A percentile compares a stretch with the other conserved stretches of the same genome.
Evolutionary conservation across 2,329 filamentous ascomycete genomes (phyloP).

Genomic region (Pseudogymnoascus sp.): DNA sequence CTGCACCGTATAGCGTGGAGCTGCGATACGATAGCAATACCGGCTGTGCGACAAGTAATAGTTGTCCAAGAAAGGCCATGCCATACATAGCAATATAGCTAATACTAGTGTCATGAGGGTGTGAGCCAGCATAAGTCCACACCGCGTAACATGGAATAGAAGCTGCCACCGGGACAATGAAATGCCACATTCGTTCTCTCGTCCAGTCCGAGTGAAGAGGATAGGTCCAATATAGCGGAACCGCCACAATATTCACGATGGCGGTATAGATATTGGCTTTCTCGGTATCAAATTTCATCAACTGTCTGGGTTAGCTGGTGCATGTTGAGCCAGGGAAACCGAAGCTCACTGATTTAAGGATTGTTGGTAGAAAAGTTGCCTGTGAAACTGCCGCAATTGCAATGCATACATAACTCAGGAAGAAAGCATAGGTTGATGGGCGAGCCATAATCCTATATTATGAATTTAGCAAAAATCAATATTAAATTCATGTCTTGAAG

Average conservation of each 20-base stretch:
- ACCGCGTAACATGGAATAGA: conserved; percentile 8
- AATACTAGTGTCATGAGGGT: neutral
- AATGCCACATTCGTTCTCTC: conserved; percentile 10
- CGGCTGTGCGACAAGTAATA: conserved; percentile 15
- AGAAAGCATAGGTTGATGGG: conserved; percentile 21
- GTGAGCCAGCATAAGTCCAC: conserved; percentile 10
- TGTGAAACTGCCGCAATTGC: conserved; percentile 20
- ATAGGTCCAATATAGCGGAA: conserved; percentile 11
- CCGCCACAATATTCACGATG: conserved; percentile 18
- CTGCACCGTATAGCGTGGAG: conserved; percentile 3
- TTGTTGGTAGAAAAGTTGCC: conserved; percentile 21
- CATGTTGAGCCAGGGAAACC: neutral
- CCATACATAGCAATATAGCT: conserved; percentile 15
- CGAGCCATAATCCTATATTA: conserved; percentile 17
- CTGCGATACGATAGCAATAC: conserved; percentile 8
- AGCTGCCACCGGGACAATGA: neutral
- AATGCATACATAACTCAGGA: conserved; percentile 19
- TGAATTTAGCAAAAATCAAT: neutral
- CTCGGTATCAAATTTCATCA: conserved; percentile 17
- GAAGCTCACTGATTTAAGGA: conserved; percentile 13
- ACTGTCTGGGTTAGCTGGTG: conserved; percentile 6
- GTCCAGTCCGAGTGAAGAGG: conserved; percentile 9
- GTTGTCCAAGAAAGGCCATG: conserved; percentile 20
- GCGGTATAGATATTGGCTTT: conserved; percentile 22
- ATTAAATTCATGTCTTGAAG: neutral